Percentiles rank a stretch among this genome's conserved stretches.
These are phyloP conservation scores for Colletotrichum liaoningense DNA, from an alignment of 2,329 filamentous ascomycete genomes.

Conservation along the genomic window DNA sequence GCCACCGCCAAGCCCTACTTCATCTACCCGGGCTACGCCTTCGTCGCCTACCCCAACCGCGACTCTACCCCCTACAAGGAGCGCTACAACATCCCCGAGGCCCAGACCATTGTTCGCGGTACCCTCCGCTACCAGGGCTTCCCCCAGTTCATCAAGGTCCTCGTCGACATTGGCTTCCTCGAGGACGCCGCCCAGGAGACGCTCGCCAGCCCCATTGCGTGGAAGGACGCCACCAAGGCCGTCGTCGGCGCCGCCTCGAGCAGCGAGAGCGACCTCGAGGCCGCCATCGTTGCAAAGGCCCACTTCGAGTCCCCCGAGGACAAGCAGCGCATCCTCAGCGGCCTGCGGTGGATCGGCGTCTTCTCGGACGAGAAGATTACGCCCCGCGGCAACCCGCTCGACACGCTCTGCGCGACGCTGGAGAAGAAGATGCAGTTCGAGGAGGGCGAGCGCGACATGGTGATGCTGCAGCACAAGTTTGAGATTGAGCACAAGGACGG, in stretches of 20 bases:
- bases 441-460: constrained; percentile 84
- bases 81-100: constrained; percentile 92
- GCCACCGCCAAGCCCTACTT: constrained; percentile 87
- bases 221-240: constrained; percentile 87
- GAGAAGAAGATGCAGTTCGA: constrained; percentile 94
- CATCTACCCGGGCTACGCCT: constrained; percentile 89
- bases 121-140: constrained; percentile 85
- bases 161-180: constrained; percentile 93
- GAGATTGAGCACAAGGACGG: constrained; percentile 87
- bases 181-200: constrained; percentile 74
- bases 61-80: constrained; percentile 90
- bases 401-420: constrained; percentile 89
- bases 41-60: constrained; percentile 93
- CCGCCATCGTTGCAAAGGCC: constrained; percentile 80
- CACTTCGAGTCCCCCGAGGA: constrained; percentile 77
- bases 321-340: constrained; percentile 75
- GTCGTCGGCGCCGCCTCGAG: constrained; percentile 77
- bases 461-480: constrained; percentile 85
- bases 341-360: constrained; percentile 78
- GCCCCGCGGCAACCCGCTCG: constrained; percentile 82
- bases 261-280: constrained; percentile 75
- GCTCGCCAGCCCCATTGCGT: constrained; percentile 76
- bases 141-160: constrained; percentile 87
- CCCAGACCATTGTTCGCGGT: constrained; percentile 83
- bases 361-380: constrained; percentile 77